Evolutionary conservation across 306 rosid genomes (phyloP).

Genomic region (Acacia crassicarpa): DNA sequence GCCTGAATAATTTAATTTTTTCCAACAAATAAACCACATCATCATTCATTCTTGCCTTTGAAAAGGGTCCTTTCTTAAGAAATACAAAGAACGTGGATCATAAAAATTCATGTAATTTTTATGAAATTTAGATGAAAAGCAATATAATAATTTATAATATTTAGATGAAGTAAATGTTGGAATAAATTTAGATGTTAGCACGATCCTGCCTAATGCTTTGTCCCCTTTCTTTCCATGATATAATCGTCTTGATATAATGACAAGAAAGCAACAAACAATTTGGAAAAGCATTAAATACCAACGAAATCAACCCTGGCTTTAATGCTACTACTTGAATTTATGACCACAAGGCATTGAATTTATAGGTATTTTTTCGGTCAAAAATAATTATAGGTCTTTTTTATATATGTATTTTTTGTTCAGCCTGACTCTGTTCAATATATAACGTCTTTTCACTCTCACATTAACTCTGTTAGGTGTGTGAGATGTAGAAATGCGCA

Average conservation of each 20-base stretch:
- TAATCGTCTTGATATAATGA: background rate
- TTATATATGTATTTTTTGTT: too few relatives aligned
- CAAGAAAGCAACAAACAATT: background rate
- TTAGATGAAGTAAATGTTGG: background rate
- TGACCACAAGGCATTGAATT: background rate
- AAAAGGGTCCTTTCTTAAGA: background rate
- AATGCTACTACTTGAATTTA: background rate
- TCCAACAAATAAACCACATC: background rate
- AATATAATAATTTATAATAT: too few relatives aligned
- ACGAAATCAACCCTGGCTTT: background rate
- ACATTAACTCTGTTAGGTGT: too few relatives aligned
- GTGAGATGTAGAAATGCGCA: too few relatives aligned
- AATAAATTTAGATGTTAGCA: background rate
- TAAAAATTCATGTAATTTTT: background rate
- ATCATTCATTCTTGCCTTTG: background rate
- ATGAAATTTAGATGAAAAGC: background rate
- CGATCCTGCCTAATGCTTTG: background rate
- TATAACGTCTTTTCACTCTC: too few relatives aligned
- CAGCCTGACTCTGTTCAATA: too few relatives aligned
- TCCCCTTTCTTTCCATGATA: background rate
- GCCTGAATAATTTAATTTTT: slow-evolving; percentile 32
- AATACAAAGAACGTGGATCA: background rate
- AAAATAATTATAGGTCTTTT: too few relatives aligned
- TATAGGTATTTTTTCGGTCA: too few relatives aligned
- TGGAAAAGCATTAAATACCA: background rate